phyloP scores from a whole-genome alignment of 768 basidiomycete genomes.

The Termitomyces sp. region DNA sequence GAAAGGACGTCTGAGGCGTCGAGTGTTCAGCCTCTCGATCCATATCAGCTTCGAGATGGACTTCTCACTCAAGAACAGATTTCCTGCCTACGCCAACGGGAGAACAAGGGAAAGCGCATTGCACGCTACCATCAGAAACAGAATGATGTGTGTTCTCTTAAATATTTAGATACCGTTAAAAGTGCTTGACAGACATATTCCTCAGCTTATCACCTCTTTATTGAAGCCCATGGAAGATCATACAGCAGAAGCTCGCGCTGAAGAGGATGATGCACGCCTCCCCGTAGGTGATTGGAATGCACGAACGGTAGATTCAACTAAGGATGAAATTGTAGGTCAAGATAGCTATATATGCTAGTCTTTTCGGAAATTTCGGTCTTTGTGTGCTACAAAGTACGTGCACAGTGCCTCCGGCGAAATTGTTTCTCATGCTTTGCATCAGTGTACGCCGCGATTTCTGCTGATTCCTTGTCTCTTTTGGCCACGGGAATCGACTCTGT shows the following conservation, averaged over 20 bases:
- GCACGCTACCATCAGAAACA: conserved; percentile 66
- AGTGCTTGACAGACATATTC: background rate
- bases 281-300: conserved; percentile 39
- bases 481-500: conserved; percentile 88
- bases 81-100: conserved; percentile 48
- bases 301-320: background rate
- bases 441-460: conserved; percentile 93
- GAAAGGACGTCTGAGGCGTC: conserved; percentile 36
- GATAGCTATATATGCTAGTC: conserved; percentile 81
- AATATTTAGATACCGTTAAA: background rate
- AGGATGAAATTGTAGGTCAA: conserved; percentile 51
- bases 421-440: conserved; percentile 4
- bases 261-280: conserved; percentile 61
- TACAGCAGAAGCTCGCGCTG: conserved; percentile 72
- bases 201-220: conserved; percentile 77
- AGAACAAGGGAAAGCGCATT: conserved; percentile 53
- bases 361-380: conserved; percentile 70
- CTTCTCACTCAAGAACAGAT: conserved; percentile 62
- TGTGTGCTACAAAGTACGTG: conserved; percentile 65
- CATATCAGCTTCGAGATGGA: conserved; percentile 60
- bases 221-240: conserved; percentile 90
- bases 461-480: conserved; percentile 78
- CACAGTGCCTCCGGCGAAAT: background rate
- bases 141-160: conserved; percentile 51
- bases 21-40: conserved; percentile 42